Base-by-base conservation (phyloP, 2,329 filamentous ascomycete species). In the Beauveria sp. region DNA sequence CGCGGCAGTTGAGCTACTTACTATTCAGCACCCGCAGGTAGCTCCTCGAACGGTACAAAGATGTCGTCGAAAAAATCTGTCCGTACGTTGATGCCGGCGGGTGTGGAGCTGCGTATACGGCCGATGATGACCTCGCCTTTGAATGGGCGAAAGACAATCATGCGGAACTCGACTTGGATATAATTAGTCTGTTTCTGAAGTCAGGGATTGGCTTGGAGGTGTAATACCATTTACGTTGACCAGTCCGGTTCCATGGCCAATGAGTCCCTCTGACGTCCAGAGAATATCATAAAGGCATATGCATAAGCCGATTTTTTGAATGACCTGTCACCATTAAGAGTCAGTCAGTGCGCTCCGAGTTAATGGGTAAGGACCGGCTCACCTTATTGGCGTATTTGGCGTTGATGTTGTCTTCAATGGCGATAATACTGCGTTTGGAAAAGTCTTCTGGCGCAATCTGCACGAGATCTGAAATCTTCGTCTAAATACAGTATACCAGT, bases 381-480 rank as follows among this genome's bases (percentile, higher is more conserved):
- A 91, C 88, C 76, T 93, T 95, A 77, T 99, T 97, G 63, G 93
- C 87, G 75, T 97, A 99, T 77, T 99, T 99, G 65, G 87, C 83
- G 73, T 99, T 98, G 77, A 99, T 95, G 69, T 95, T 95, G 77
- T 99, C 93, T 76, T 97, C 92, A 65, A 99, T 91, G 1, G 92
- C 91, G 65, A 92, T 84, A 38, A 86, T 83, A 70, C 90, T 96
- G 64, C 86, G 82, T 75, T 95, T 95, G 64, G 87, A 83, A 72
- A 98, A 96, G 72, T 97, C 90, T 69, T 91, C 85, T 1, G 95
- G 95, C 38, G 85, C 83, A 76, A 99, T 96, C 76, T 96, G 91
- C 67, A 99, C 91, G 68, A 99, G 83, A 79, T 99, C 95, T 68
- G 92, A 88, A 69, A 99, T 87, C 67, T 95, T 96, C 49, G 92